Conservation (phyloP, 2,329 filamentous ascomycete genomes). For the Ceratocystis harringtonii region DNA sequence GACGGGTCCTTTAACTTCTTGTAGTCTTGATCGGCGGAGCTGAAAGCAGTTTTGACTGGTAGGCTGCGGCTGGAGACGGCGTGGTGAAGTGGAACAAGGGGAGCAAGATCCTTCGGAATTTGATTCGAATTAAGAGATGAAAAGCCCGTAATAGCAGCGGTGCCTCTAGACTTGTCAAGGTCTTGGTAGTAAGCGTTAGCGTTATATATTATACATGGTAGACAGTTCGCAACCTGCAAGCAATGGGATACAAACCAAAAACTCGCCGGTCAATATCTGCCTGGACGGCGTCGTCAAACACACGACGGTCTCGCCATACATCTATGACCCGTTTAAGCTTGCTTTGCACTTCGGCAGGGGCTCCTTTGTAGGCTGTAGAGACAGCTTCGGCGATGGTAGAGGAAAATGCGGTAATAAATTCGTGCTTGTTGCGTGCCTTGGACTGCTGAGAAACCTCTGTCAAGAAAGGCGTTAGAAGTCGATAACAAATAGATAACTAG, state of each 20-base stretch:
- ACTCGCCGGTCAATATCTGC: constrained; percentile 65
- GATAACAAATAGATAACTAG: neutral
- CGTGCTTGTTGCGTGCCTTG: constrained; percentile 78
- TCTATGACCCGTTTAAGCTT: constrained; percentile 83
- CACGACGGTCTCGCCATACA: constrained; percentile 76
- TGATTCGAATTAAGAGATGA: constrained; percentile 39
- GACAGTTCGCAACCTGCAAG: constrained; percentile 16
- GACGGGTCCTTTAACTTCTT: constrained; percentile 64
- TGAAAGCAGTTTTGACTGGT: constrained; percentile 49
- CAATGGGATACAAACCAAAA: constrained; percentile 43
- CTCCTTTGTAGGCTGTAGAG: constrained; percentile 77
- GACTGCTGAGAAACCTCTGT: constrained; percentile 92
- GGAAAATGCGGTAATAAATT: constrained; percentile 83
- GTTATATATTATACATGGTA: neutral
- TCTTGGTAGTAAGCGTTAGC: constrained; percentile 28
- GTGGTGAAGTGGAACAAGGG: constrained; percentile 60
- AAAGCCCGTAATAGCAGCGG: constrained; percentile 34
- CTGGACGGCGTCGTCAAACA: constrained; percentile 72
- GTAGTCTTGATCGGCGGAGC: constrained; percentile 65
- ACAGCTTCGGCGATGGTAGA: constrained; percentile 87
- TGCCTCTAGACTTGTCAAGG: constrained; percentile 44
- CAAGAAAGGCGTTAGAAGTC: neutral
- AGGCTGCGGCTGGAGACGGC: constrained; percentile 58
- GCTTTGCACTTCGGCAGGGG: constrained; percentile 68
- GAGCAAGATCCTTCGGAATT: constrained; percentile 61